These are phyloP conservation scores for Paraleonurus japonicus DNA, from an alignment of 257 asterid genomes.

Conservation along the genomic window DNA sequence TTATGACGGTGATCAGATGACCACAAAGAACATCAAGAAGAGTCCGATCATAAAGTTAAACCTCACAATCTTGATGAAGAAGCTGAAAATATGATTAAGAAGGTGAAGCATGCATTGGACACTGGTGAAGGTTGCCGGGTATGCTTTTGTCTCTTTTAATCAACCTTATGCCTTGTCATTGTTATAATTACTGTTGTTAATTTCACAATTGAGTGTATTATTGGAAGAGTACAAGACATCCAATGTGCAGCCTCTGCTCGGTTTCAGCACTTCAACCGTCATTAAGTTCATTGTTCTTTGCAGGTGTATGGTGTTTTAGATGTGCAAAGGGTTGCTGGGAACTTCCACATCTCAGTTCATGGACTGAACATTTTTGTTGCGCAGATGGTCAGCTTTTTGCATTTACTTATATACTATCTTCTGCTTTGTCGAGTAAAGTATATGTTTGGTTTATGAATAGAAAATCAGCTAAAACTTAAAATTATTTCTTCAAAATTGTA, in stretches of 20 bases:
- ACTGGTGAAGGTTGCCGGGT: slow-evolving; percentile 97
- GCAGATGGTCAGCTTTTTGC: slow-evolving; percentile 72
- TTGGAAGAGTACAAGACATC: background rate
- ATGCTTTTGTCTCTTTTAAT: slow-evolving; percentile 26
- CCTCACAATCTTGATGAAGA: slow-evolving; percentile 74
- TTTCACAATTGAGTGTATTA: slow-evolving; percentile 12
- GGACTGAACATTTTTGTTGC: slow-evolving; percentile 93
- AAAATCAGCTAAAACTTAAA: slow-evolving; percentile 2
- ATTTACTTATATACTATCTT: slow-evolving; percentile 19
- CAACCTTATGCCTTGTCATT: background rate
- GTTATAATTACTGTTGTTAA: background rate
- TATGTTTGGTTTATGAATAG: background rate
- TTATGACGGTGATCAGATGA: slow-evolving; percentile 52
- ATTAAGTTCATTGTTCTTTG: slow-evolving; percentile 25
- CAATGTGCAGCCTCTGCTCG: slow-evolving; percentile 3
- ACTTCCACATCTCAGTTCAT: slow-evolving; percentile 95
- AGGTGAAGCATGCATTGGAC: slow-evolving; percentile 85
- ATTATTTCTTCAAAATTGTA: slow-evolving; percentile 1
- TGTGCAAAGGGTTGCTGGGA: slow-evolving; percentile 99
- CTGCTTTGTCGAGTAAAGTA: slow-evolving; percentile 10
- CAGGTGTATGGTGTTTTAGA: slow-evolving; percentile 96
- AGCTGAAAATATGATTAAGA: slow-evolving; percentile 73
- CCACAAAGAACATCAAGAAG: slow-evolving; percentile 69
- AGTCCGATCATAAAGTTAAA: slow-evolving; percentile 55
- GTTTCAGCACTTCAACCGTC: slow-evolving; percentile 23